Percentiles rank a stretch among this genome's conserved stretches.
phyloP scores from a whole-genome alignment of 305 asterid genomes.

The Fraxinus velutina region DNA sequence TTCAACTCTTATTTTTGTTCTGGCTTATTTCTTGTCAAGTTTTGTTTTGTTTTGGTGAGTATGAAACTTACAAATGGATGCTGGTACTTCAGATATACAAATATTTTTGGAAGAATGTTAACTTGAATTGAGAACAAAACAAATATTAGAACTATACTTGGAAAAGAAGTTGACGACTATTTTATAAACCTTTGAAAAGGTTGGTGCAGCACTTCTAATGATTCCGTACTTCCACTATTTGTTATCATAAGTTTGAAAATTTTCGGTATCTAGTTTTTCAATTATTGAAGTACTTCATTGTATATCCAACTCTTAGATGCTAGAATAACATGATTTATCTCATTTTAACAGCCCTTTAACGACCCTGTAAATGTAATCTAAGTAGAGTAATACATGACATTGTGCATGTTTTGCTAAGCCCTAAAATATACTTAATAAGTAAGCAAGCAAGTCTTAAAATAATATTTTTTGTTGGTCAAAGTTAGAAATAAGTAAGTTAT shows the following conservation, averaged over 20 bases:
- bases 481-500: neutral
- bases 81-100: neutral
- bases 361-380: neutral
- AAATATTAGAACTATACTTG: neutral
- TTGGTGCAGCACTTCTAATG: neutral
- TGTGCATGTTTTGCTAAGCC: neutral
- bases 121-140: neutral
- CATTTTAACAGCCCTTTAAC: constrained; percentile 7
- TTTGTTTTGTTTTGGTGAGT: neutral
- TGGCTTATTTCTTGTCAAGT: neutral
- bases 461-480: neutral
- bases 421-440: neutral
- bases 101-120: neutral
- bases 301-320: constrained; percentile 4
- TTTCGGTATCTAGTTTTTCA: neutral
- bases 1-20: neutral
- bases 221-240: neutral
- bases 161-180: neutral
- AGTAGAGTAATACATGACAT: neutral
- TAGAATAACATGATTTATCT: neutral
- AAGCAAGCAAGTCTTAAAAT: neutral
- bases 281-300: neutral
- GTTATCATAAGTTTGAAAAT: neutral
- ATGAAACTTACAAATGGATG: neutral
- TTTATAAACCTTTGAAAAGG: neutral